These are phyloP conservation scores for Rubia tinctorum DNA, from an alignment of 305 asterid species.

Conservation along the genomic window DNA sequence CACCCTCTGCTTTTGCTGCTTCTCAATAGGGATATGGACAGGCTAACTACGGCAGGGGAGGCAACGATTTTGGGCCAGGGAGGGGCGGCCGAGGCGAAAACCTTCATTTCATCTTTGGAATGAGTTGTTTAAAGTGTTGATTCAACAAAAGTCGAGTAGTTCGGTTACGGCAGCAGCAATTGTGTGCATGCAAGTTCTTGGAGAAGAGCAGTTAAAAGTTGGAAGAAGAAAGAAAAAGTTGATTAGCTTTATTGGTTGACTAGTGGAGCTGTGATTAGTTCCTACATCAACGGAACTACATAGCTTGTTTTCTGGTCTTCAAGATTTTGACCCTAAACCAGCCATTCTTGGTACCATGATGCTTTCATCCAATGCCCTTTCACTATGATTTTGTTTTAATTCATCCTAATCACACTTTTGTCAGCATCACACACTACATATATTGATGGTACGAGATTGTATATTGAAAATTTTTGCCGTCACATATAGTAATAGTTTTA, in stretches of 20 bases:
- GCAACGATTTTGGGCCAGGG: too few relatives aligned
- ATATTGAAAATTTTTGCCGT: too few relatives aligned
- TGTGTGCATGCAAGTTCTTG: slow-evolving; percentile 6
- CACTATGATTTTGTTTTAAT: too few relatives aligned
- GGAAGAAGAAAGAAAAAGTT: background rate
- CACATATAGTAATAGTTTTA: too few relatives aligned
- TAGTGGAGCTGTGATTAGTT: background rate
- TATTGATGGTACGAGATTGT: too few relatives aligned
- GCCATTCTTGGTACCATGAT: slow-evolving; percentile 24
- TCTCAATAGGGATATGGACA: too few relatives aligned
- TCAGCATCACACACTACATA: too few relatives aligned
- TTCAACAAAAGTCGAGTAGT: background rate
- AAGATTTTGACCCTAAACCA: slow-evolving; percentile 12
- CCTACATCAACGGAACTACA: slow-evolving; percentile 17
- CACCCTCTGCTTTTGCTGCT: too few relatives aligned
- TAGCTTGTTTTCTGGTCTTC: background rate
- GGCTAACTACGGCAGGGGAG: too few relatives aligned
- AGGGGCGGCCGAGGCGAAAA: too few relatives aligned
- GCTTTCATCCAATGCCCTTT: background rate
- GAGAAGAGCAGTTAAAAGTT: slow-evolving; percentile 2
- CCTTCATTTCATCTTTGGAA: background rate
- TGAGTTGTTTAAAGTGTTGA: background rate
- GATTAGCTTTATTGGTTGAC: background rate
- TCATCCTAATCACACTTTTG: too few relatives aligned
- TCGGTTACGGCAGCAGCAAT: background rate